Base-by-base conservation (phyloP, 768 basidiomycete genomes). In the Strobilomyces echinocephalus region DNA sequence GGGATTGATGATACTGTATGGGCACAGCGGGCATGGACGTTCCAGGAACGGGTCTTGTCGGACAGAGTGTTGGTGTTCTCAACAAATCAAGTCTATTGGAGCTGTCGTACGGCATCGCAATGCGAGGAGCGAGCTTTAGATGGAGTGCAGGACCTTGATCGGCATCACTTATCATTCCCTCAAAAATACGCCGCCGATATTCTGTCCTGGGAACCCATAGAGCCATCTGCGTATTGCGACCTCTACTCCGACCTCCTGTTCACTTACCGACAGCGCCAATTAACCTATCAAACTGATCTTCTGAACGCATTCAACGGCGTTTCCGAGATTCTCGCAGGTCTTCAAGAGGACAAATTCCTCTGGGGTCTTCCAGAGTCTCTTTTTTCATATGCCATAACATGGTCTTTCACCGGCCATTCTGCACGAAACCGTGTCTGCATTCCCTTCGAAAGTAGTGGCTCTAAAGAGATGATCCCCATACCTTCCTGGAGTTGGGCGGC, bases 401-500 rank as follows among this genome's bases (percentile, higher is more conserved):
- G 38, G 38, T 39, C 38, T 18, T 39, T 39, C 38, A 39, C 18
- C 18, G 38, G 38, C 9, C 35, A 30, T 15, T 47, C 31, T 11
- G 1, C 31, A 18, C 52, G 52, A 24, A 62, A 59, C 33, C 0
- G 34, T 3, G 28, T 50, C 4, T 6, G 35, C 2, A 42, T 55
- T 10, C 38, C 38, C 18, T 20, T 39, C 8, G 38, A 39, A 20
- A 20, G 38, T 10, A 8, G n/a, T 6, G 38, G 38, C 10, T 41
- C 50, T 1, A 44, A 42, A 36, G 10, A 54, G n/a, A 49, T 40
- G 43, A 31, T 56, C 4, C 38, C 1, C 3, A 33, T 62, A 2
- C 61, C 61, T 33, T 63, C 61, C 6, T 62, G 61, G 61, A 62
- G 61, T 28, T 62, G 61, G 38, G 38, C 38, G 18, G 38, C 38